These are phyloP conservation scores for Bromus sterilis DNA, from an alignment of 176 grass and related monocot species.

Conservation along the genomic window DNA sequence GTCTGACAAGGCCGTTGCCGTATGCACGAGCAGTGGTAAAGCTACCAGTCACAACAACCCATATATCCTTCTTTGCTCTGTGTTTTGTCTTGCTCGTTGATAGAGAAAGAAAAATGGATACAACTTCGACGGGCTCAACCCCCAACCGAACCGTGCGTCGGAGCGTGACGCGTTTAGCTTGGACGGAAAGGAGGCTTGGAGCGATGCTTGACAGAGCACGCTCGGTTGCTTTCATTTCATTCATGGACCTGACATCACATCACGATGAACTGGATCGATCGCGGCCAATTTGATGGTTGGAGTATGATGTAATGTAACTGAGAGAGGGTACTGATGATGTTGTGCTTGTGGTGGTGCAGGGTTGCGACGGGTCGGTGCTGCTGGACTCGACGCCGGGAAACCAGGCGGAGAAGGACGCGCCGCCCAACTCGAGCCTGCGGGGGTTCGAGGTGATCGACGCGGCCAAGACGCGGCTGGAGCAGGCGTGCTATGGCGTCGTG, in stretches of 20 bases:
- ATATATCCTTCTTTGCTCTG: no score
- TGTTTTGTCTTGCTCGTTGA: not conserved
- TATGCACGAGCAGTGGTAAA: not conserved
- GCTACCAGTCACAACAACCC: not conserved
- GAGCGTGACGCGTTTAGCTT: not conserved
- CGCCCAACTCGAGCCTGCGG: conserved; percentile 40
- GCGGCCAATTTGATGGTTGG: no score
- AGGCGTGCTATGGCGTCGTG: conserved; percentile 44
- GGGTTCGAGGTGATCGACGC: conserved; percentile 51
- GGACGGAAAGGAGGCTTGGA: not conserved
- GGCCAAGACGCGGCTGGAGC: conserved; percentile 49
- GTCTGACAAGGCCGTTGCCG: not conserved
- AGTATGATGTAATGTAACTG: not conserved
- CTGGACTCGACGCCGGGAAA: conserved; percentile 35
- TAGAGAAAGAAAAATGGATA: not conserved
- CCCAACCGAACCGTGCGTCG: not conserved
- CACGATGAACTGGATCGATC: not conserved
- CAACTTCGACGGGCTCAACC: not conserved
- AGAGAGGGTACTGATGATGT: no score
- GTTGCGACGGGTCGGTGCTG: conserved; percentile 50
- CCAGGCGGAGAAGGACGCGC: conserved; percentile 61
- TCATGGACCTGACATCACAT: not conserved
- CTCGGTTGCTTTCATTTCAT: not conserved
- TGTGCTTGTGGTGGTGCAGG: not conserved
- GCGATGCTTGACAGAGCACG: not conserved